Conservation (phyloP, 495 filamentous ascomycete species). For the Penicillium ochrochloron region DNA sequence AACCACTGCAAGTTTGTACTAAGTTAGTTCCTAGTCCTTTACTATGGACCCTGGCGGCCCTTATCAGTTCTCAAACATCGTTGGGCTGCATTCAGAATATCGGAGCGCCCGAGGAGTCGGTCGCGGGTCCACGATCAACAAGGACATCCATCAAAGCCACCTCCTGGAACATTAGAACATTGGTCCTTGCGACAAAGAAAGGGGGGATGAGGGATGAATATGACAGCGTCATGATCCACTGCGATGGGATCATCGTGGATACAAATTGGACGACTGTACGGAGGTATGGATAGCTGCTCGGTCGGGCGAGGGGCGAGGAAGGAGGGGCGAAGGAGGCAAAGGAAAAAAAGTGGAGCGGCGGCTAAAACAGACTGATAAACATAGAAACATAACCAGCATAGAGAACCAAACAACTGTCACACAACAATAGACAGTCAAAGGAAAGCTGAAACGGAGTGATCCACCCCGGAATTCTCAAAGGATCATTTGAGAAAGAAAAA, state of each 20-base stretch:
- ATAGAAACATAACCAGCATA: neutral
- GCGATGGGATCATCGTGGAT: slow-evolving; percentile 17
- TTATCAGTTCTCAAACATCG: slow-evolving; percentile 20
- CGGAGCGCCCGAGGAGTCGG: slow-evolving; percentile 15
- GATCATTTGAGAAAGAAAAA: neutral
- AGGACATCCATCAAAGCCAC: slow-evolving; percentile 13
- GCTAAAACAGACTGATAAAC: neutral
- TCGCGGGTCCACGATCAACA: slow-evolving; percentile 18
- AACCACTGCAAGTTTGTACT: too few species aligned
- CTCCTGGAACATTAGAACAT: slow-evolving; percentile 27
- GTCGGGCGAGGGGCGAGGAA: neutral
- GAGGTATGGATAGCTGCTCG: neutral
- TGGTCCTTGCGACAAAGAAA: neutral
- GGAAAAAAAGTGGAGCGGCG: neutral
- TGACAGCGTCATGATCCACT: slow-evolving; percentile 27
- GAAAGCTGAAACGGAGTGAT: neutral
- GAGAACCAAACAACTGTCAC: too few species aligned
- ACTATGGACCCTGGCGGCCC: slow-evolving; percentile 8
- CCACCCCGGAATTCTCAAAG: neutral
- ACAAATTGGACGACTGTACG: too few species aligned
- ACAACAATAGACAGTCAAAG: neutral
- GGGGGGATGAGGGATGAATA: neutral
- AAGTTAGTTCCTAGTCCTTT: neutral
- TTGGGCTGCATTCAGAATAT: slow-evolving; percentile 4
- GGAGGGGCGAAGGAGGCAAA: neutral